phyloP scores from a whole-genome alignment of 345 rosid genomes.

The Clarkia xantiana region DNA sequence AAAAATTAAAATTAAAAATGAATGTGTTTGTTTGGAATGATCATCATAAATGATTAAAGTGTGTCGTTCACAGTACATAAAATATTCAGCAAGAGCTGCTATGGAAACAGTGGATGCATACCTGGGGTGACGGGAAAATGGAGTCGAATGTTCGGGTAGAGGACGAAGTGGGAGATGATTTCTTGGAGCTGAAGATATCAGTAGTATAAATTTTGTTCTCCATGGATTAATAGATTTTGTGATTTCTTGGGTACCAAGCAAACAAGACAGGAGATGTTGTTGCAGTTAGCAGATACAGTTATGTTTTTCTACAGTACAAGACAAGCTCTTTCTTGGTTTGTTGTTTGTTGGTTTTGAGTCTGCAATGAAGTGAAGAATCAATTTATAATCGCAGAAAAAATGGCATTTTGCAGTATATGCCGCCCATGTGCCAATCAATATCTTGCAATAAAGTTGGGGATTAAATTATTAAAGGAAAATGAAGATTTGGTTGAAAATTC shows the following conservation, averaged over 20 bases:
- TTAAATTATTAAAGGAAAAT: neutral
- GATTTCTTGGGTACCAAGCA: neutral
- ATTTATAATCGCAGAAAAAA: slow-evolving; percentile 14
- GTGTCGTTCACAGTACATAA: too few species aligned
- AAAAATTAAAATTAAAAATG: too few species aligned
- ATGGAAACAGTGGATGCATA: neutral
- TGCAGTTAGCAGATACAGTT: too few species aligned
- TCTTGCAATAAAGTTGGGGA: too few species aligned
- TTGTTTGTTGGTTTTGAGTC: neutral
- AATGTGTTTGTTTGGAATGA: too few species aligned
- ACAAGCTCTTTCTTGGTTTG: too few species aligned
- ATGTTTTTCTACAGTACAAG: too few species aligned
- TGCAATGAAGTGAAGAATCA: neutral
- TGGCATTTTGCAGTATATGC: slow-evolving; percentile 11
- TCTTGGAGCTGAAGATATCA: slow-evolving; percentile 58
- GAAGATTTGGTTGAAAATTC: neutral
- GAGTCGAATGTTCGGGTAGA: slow-evolving; percentile 44
- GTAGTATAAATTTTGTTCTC: slow-evolving; percentile 44
- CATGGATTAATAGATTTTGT: slow-evolving; percentile 17
- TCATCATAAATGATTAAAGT: too few species aligned
- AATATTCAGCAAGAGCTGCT: too few species aligned
- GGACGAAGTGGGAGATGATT: slow-evolving; percentile 23
- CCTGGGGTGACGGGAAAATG: slow-evolving; percentile 44
- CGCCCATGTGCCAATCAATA: slow-evolving; percentile 37
- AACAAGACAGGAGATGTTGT: slow-evolving; percentile 1